Evolutionary conservation across 2,329 filamentous ascomycete genomes (phyloP), one percentile per base, ranked within the genome.

Genomic region (Rasamsonia emersonii): DNA sequence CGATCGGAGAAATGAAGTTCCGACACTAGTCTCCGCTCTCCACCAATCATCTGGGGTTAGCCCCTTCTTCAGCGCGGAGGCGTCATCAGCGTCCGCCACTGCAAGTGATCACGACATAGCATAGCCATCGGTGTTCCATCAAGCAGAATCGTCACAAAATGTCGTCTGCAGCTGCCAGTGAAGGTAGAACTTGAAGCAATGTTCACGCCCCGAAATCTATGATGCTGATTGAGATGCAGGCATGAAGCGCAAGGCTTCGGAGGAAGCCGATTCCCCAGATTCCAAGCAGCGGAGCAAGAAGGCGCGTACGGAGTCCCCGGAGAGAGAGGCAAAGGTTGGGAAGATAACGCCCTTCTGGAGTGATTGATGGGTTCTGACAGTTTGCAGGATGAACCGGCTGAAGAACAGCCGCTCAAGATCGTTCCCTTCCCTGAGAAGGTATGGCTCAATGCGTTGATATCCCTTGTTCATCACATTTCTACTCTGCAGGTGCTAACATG

Each of bases 341-440:
- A 17, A 9, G 11, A 11, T 17, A 13, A 5, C 13, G 4, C 27
- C 9, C 24, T 15, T 4, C 16, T 11, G 14, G 13, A 15, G 17
- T 7, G 8, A 30, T 11, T 18, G 10, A 13, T 10, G 18, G 21
- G 10, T 24, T 9, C 25, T 32, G 10, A 34, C 6, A 9, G 10
- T n/a, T 58, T 59, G 4, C 54, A 45, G 35, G 27, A 43, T 21
- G 33, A 49, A 18, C 33, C 43, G 6, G 27, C 61, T 5, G 64
- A 69, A 10, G 73, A 73, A 49, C 71, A 71, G 37, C 54, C 58
- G 14, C 56, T 63, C 44, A 77, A 77, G 45, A 74, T 77, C 11
- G 85, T 93, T 20, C 84, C 83, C 2, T 95, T 91, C 49, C 86
- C 86, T 1, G 86, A 94, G 61, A 95, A 93, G 70, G 81, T 82